phyloP scores from a whole-genome alignment of 306 rosid species.

The Myrica gale region DNA sequence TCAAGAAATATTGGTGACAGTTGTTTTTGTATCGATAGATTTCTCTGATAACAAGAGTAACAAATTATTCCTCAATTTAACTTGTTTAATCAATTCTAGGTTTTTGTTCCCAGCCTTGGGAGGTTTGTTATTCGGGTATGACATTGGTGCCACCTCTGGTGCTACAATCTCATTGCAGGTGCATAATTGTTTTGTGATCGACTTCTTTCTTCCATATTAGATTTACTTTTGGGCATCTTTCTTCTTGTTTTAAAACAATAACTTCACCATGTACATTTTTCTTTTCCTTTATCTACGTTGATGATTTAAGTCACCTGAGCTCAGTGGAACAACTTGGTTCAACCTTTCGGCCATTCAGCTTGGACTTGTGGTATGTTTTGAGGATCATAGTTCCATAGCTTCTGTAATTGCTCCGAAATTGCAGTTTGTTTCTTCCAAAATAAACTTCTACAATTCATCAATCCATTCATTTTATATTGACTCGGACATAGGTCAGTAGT shows the following conservation, averaged over 20 bases:
- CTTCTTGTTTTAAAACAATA: neutral
- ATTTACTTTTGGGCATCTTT: neutral
- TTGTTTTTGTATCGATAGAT: neutral
- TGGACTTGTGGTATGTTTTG: constrained; percentile 83
- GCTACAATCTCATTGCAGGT: constrained; percentile 88
- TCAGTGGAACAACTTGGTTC: constrained; percentile 82
- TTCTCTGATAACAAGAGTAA: constrained; percentile 2
- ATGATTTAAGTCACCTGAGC: constrained; percentile 76
- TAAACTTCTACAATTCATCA: neutral
- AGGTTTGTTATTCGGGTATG: constrained; percentile 92
- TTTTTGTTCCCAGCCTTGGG: constrained; percentile 95
- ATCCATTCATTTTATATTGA: neutral
- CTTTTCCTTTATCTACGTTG: neutral
- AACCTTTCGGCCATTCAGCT: constrained; percentile 77
- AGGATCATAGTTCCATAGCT: constrained; percentile 12
- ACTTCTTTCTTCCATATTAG: constrained; percentile 21
- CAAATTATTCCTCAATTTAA: constrained; percentile 22
- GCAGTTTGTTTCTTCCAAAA: neutral
- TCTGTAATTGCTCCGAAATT: constrained; percentile 17
- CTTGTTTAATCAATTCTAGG: constrained; percentile 42
- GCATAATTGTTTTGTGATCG: neutral
- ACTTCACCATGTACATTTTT: neutral
- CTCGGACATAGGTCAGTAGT: constrained; percentile 70
- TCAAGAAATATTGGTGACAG: neutral
- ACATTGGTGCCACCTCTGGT: constrained; percentile 96